phyloP scores from a whole-genome alignment of 805 yeast species.

The Candida methanosorbosa region DNA sequence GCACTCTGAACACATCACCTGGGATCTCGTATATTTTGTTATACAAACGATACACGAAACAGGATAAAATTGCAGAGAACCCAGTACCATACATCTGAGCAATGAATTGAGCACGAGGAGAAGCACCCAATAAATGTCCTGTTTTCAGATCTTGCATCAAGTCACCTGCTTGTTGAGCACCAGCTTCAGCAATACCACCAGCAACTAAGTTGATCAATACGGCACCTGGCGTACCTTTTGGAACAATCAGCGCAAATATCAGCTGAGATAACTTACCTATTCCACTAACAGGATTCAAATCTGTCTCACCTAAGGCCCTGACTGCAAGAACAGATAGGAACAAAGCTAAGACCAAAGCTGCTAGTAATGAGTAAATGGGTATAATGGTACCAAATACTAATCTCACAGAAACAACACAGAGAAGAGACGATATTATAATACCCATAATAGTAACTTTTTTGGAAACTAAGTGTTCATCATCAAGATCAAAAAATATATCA shows the following conservation, averaged over 20 bases:
- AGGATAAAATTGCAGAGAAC: conserved; percentile 74
- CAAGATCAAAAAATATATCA: conserved; percentile 20
- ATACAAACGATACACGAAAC: conserved; percentile 77
- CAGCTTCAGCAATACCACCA: conserved; percentile 97
- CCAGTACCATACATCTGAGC: conserved; percentile 87
- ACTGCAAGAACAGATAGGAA: conserved; percentile 81
- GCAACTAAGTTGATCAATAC: conserved; percentile 83
- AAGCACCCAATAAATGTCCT: conserved; percentile 85
- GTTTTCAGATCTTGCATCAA: conserved; percentile 96
- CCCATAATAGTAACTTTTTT: conserved; percentile 47
- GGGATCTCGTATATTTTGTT: conserved; percentile 81
- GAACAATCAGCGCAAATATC: conserved; percentile 74
- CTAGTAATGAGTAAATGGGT: conserved; percentile 60
- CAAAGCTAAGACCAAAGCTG: conserved; percentile 69
- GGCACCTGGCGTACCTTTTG: conserved; percentile 66
- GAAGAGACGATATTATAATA: conserved; percentile 49
- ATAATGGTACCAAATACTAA: conserved; percentile 61
- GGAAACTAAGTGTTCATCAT: conserved; percentile 40
- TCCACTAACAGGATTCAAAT: conserved; percentile 92
- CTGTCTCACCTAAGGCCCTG: conserved; percentile 94
- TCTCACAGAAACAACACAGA: conserved; percentile 60
- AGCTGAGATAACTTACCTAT: conserved; percentile 91
- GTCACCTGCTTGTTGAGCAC: conserved; percentile 98
- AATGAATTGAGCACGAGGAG: conserved; percentile 83
- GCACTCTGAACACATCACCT: conserved; percentile 70